Evolutionary conservation across 805 yeast species (phyloP), one percentile per base, ranked within the genome.

Genomic region (Pichia gijzeniarum): DNA sequence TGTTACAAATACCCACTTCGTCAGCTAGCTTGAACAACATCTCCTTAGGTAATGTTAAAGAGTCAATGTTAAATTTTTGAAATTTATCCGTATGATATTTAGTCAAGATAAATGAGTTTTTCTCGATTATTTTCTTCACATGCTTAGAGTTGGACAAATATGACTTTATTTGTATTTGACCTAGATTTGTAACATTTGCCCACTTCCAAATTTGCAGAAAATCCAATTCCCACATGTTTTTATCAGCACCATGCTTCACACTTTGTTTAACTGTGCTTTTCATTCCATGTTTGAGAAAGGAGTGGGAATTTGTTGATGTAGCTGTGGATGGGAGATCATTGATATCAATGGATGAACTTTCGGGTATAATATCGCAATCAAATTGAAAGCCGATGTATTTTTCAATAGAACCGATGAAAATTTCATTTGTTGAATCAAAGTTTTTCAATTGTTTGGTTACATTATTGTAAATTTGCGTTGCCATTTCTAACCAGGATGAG

Each of bases 171-270:
- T 47, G 46, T 5, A 47, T 9, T 21, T 47, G 49, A 3, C 44
- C 43, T 8, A 47, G 16, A 6, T 27, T 19, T 1, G 14, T 5
- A 5, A 13, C 5, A 22, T 43, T 47, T 12, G 36, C 22, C 40
- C 39, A 43, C 14, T 43, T 27, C 49, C 49, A 47, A 25, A 47
- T 43, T 30, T 39, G 16, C 4, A 43, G 12, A 32, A 47, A 33
- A 19, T 43, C 49, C 5, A 13, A 3, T 25, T 47, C 47, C 17
- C 19, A 14, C 42, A 45, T 41, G 31, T 45, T 45, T 21, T 32
- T 45, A n/a, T 22, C 37, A 33, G 40, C 48, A 14, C 48, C 48
- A 16, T 44, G 48, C 5, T 22, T 44, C 3, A 44, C 34, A 18
- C 30, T 35, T 18, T 44, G 42, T 21, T 32, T 35, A 10, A 44